Evolutionary conservation across 257 asterid genomes (phyloP), one percentile per base, ranked within the genome.

Genomic region (Solanum acaule): DNA sequence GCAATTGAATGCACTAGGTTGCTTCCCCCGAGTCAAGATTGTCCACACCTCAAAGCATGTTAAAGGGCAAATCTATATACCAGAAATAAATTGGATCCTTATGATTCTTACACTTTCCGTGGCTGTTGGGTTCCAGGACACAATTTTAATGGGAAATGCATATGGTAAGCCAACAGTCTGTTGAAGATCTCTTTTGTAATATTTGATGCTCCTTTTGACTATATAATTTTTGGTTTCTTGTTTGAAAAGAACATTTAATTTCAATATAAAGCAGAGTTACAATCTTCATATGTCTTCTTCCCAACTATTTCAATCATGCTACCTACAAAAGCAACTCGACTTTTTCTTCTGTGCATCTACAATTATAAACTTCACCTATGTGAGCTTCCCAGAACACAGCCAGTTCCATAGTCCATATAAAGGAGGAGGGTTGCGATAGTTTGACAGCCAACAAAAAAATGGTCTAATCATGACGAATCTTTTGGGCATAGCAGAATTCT

Each of bases 21-120:
- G 98, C 91, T 95, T 95, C 88, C 98, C 98, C 0, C 92, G 98
- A 7, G 96, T 95, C 83, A 95, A 93, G 89, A 94, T 95, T 67
- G 96, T 92, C 88, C 98, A 95, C 89, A 95, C 98, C 52, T 95
- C 98, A 63, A 94, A 94, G 52, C 92, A 94, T 72, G 95, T 94
- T 37, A 84, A 87, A 40, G 98, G 98, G 44, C 98, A 95, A 90
- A 92, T 94, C 70, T 95, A 95, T 87, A 92, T 93, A 68, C 96
- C 98, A 4, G 98, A 95, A 89, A 92, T 95, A 29, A 95, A 94
- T 87, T 95, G 94, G 93, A 93, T 93, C 88, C 94, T 95, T 89
- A 94, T 94, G 98, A 89, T 94, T 88, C 95, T 95, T 34, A 93
- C 95, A 67, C 92, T 95, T 79, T 93, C 94, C 38, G 94, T 95